Base-by-base conservation (phyloP, 1,284 basidiomycete genomes). In the Boletus sp. region DNA sequence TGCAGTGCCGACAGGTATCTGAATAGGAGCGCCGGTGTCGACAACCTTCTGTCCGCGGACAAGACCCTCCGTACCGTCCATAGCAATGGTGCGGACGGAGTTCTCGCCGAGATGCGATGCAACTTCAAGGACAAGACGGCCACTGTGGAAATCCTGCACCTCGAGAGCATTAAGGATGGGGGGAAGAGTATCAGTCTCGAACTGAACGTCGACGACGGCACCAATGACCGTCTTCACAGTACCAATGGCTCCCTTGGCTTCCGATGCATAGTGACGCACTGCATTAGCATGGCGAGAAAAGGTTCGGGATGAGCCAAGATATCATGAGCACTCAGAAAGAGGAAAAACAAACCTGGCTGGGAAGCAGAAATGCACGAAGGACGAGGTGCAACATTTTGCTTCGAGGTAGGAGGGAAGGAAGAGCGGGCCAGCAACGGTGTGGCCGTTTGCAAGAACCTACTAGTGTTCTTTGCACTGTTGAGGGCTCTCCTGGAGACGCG, bases 61-160 rank as follows among this genome's bases (percentile, higher is more conserved):
- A 66, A 99, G 91, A 92, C 95, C 95, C 74, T 97, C 95, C 53
- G 95, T 99, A 86, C 94, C 94, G 72, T 97, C 94, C 91, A 94
- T 94, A 61, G 91, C 91, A 82, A 94, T 94, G 71, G 89, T 92
- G 64, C 94, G 91, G 71, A 96, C 93, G 40, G 94, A 91, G 84
- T 97, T 97, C 80, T 96, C 95, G 72, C 95, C 95, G 56, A 99
- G 80, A 73, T 99, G 95, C 61, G 94, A 92, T 53, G 95, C 91
- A 63, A 95, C 93, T 76, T 95, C 93, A 57, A 95, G 89, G 59
- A 96, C 92, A 69, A 96, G 89, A 70, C 91, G 89, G 69, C 91
- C 91, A 67, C 91, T 90, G 54, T 78, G 76, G 78, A 94, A 94
- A 70, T 89, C 85, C 72, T 93, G 88, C 53, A 99, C 94, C 76